phyloP scores from a whole-genome alignment of 2,329 filamentous ascomycete genomes.

The Venturia carpophila region DNA sequence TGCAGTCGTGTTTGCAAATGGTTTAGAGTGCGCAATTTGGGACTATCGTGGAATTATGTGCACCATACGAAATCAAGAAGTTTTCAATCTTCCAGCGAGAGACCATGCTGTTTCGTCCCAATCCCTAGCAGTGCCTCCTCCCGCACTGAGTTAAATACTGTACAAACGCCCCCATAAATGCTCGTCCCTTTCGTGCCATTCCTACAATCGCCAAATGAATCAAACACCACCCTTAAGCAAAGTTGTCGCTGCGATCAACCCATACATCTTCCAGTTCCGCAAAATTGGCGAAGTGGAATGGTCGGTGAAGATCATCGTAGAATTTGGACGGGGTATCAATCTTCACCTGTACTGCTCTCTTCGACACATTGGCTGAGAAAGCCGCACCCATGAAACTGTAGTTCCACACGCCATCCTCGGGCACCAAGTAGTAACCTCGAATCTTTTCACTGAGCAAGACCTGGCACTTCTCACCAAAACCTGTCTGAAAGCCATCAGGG shows the following conservation, averaged over 20 bases:
- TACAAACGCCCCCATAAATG: slow-evolving; percentile 7
- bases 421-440: slow-evolving; percentile 91
- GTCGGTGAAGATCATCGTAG: slow-evolving; percentile 87
- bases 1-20: too few species aligned
- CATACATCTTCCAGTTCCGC: slow-evolving; percentile 94
- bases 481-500: slow-evolving; percentile 84
- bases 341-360: slow-evolving; percentile 84
- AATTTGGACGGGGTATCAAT: slow-evolving; percentile 83
- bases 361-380: slow-evolving; percentile 72
- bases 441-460: slow-evolving; percentile 88
- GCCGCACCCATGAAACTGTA: slow-evolving; percentile 95
- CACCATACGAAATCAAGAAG: neutral
- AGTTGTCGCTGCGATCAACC: slow-evolving; percentile 87
- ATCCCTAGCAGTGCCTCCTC: neutral
- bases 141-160: neutral
- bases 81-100: neutral
- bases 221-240: slow-evolving; percentile 41
- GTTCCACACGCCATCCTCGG: slow-evolving; percentile 86
- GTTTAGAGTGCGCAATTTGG: too few species aligned
- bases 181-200: neutral
- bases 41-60: neutral
- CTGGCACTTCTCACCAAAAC: slow-evolving; percentile 93
- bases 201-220: neutral
- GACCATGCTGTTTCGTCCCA: neutral
- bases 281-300: slow-evolving; percentile 95